Percentiles rank a stretch among this genome's conserved stretches.
Conservation (phyloP, 1,284 basidiomycete species). For the Leccinum insigne region DNA sequence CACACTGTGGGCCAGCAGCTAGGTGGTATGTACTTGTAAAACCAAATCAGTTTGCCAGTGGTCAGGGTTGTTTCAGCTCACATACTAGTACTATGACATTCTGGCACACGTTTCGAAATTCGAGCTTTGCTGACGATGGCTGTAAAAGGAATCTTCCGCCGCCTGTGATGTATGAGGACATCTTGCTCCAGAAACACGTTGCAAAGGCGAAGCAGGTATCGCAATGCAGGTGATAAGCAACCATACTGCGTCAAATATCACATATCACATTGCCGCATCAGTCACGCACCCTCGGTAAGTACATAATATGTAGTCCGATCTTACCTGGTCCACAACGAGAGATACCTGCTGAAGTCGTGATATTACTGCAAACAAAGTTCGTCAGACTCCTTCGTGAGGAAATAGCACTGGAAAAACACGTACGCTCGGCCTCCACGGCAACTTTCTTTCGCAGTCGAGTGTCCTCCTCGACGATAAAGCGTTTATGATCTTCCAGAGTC, state of each 20-base stretch:
- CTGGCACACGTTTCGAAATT: not conserved
- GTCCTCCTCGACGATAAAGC: slow-evolving; percentile 75
- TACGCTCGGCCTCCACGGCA: slow-evolving; percentile 73
- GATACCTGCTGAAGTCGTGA: slow-evolving; percentile 75
- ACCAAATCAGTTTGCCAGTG: not conserved
- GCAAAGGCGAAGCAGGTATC: not conserved
- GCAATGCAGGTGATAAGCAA: not conserved
- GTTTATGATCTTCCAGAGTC: slow-evolving; percentile 76
- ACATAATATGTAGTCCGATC: not conserved
- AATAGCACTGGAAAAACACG: slow-evolving; percentile 28
- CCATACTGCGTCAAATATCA: not conserved
- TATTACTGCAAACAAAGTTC: slow-evolving; percentile 54
- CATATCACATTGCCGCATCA: not conserved
- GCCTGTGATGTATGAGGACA: not conserved
- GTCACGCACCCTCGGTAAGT: slow-evolving; percentile 4
- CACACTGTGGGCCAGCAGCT: not conserved
- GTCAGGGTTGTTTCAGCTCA: not conserved
- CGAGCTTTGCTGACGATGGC: not conserved
- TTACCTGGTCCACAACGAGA: slow-evolving; percentile 51
- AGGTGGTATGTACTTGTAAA: not conserved
- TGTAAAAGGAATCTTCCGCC: not conserved
- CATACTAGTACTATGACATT: not conserved
- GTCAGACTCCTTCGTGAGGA: slow-evolving; percentile 16
- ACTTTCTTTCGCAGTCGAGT: slow-evolving; percentile 66
- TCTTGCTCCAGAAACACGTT: slow-evolving; percentile 8